Evolutionary conservation across 257 asterid genomes (phyloP), one percentile per base, ranked within the genome.

Genomic region (Nicotiana sylvestris): DNA sequence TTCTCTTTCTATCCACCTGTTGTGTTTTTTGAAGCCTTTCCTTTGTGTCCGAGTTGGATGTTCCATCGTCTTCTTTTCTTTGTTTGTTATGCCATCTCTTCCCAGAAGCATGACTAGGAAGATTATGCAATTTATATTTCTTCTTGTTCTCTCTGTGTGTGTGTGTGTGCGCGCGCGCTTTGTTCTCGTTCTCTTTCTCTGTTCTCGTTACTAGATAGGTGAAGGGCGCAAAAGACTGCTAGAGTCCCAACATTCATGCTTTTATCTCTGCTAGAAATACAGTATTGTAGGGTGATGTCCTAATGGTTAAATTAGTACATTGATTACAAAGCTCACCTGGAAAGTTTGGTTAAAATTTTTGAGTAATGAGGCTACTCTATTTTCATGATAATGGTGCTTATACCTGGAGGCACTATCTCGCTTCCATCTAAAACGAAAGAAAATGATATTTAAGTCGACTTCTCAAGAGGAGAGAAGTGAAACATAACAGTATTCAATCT

Each of bases 1-100:
- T 53, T 37, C 37, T 76, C 68, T 74, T 84, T 57, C 25, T 37
- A 21, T 86, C 27, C 46, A 74, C 3, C 30, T 83, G 27, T 65
- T 77, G 68, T 17, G 49, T 76, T 78, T 43, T 67, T 21, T 4
- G 78, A 84, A 30, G 32, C 46, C 49, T 27, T 33, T 30, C 30
- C 58, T 4, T 69, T 69, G 18, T 43, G 58, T 43, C 21, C 35
- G 29, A 5, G 13, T 72, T 46, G 79, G 61, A 25, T 46, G n/a
- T 46, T 6, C 9, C 6, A 25, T 72, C 25, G 37, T 84, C 68
- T 33, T 81, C 66, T 61, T 82, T 78, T 46, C 30, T 21, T 72
- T 72, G 25, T 72, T 70, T 46, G 27, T 39, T 70, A 70, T 39
- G 78, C 33, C 9, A n/a, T 43, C 3, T 70, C 18, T 43, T 43